Base-by-base conservation (phyloP, 2,329 filamentous ascomycete genomes). In the Cladosporium cucumerinum region DNA sequence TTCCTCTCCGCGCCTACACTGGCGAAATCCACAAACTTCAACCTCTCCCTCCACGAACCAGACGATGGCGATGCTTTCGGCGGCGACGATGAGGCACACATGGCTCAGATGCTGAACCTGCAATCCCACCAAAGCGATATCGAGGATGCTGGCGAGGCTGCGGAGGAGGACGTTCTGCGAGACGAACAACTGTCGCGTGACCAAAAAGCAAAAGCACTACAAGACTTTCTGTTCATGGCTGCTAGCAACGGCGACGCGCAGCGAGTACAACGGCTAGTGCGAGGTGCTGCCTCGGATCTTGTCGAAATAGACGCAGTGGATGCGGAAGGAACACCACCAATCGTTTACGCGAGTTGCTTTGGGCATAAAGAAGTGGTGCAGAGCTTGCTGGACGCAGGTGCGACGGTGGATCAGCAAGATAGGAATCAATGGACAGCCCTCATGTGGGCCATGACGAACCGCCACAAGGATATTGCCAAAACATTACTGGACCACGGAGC, bases 371-470 rank as follows among this genome's bases (percentile, higher is more conserved):
- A 89, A 55, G 93, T 97, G 4, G 95, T 98, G 26, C 85, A 89
- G 66, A 87, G 89, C 43, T 85, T 99, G 60, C 86, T 99, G 61
- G 86, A 92, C 66, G 92, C 92, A 11, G 93, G 94, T 26, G 94
- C 90, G 46, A 86, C 92, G 72, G 93, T 98, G 61, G 93, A 99
- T 79, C 89, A 89, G 72, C 94, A 98, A 78, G 95, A 99, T 76
- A 91, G 89, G 68, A 98, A 98, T 75, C 90, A 96, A 74, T 99
- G 95, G 95, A 98, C 92, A 73, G 91, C 95, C 16, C 83, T 99
- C 67, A 99, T 99, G 93, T 99, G 95, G 95, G 94, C 95, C 58
- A 98, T 98, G 92, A 99, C 95, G 64, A 99, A 99, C 78, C 84
- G 93, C 65, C 95, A 99, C 79, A 98, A 98, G 79, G 89, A 88